A percentile compares a stretch with the other conserved stretches of the same genome.
These are phyloP conservation scores for Artemisia argyi DNA, from an alignment of 129 eudicot genomes.

Conservation along the genomic window DNA sequence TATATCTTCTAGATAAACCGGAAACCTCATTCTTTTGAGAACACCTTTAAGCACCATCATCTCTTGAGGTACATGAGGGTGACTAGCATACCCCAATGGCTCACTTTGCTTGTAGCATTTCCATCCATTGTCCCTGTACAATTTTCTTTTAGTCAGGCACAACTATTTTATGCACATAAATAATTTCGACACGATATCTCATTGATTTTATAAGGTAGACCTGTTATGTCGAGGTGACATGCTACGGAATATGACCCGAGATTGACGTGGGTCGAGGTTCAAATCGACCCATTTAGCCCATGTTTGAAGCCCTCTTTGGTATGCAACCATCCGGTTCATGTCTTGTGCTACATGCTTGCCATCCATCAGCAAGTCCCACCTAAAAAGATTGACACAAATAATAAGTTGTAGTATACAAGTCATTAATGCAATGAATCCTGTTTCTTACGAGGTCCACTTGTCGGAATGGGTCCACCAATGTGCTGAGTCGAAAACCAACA, in stretches of 20 bases:
- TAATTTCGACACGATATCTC: too few relatives aligned
- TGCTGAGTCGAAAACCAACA: slow-evolving; percentile 88
- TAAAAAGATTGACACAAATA: not conserved
- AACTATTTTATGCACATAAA: not conserved
- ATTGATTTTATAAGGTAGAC: slow-evolving; percentile 24
- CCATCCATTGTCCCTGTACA: slow-evolving; percentile 75
- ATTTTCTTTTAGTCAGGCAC: slow-evolving; percentile 14
- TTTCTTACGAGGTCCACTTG: slow-evolving; percentile 63
- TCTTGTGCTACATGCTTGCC: slow-evolving; percentile 51
- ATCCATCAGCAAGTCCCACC: slow-evolving; percentile 87
- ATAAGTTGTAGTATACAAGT: not conserved
- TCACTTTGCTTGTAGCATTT: slow-evolving; percentile 70
- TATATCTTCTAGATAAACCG: slow-evolving; percentile 64
- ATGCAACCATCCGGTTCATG: slow-evolving; percentile 80
- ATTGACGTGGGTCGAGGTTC: slow-evolving; percentile 74
- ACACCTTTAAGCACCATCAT: slow-evolving; percentile 60
- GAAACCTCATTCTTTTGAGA: slow-evolving; percentile 65
- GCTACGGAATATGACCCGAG: slow-evolving; percentile 75
- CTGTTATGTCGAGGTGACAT: slow-evolving; percentile 94
- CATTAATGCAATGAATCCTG: not conserved
- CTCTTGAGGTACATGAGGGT: slow-evolving; percentile 65
- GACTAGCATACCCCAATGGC: slow-evolving; percentile 64
- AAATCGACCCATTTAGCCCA: slow-evolving; percentile 91
- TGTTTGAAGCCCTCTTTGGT: slow-evolving; percentile 65
- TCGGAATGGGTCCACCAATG: slow-evolving; percentile 95